phyloP scores from a whole-genome alignment of 2,329 filamentous ascomycete species.

The Xylaria sp. region DNA sequence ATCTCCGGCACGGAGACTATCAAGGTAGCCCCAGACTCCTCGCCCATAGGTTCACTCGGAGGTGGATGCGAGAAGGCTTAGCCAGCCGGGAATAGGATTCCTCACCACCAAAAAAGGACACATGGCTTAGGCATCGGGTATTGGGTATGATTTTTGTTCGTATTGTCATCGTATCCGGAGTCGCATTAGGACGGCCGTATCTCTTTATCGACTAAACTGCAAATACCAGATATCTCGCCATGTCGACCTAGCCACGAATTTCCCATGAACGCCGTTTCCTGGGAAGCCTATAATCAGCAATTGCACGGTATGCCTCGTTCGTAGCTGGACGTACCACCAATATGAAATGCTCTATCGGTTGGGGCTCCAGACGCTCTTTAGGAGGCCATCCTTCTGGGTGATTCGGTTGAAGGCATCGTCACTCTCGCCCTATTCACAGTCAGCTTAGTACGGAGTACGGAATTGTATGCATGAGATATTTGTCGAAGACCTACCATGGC shows the following conservation, averaged over 20 bases:
- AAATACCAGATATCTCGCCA: constrained; percentile 48
- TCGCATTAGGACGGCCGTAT: constrained; percentile 40
- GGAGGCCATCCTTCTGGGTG: constrained; percentile 92
- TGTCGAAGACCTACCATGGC: constrained; percentile 67
- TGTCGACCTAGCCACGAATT: constrained; percentile 47
- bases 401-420: constrained; percentile 97
- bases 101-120: constrained; percentile 27
- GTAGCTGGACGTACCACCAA: constrained; percentile 39
- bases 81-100: constrained; percentile 58
- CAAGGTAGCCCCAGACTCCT: constrained; percentile 67
- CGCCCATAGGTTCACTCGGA: constrained; percentile 56
- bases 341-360: constrained; percentile 62
- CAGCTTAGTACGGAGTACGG: not conserved
- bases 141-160: constrained; percentile 44
- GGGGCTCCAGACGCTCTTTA: constrained; percentile 97
- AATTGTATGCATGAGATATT: not conserved
- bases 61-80: constrained; percentile 65
- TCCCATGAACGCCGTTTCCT: constrained; percentile 48
- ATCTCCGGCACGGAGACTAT: constrained; percentile 71
- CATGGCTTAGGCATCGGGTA: constrained; percentile 28
- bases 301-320: not conserved
- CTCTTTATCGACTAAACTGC: constrained; percentile 49
- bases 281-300: constrained; percentile 25
- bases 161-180: constrained; percentile 41
- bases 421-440: constrained; percentile 75